These are phyloP conservation scores for Rhynchospora breviuscula DNA, from an alignment of 176 grass and related monocot genomes.

Conservation along the genomic window DNA sequence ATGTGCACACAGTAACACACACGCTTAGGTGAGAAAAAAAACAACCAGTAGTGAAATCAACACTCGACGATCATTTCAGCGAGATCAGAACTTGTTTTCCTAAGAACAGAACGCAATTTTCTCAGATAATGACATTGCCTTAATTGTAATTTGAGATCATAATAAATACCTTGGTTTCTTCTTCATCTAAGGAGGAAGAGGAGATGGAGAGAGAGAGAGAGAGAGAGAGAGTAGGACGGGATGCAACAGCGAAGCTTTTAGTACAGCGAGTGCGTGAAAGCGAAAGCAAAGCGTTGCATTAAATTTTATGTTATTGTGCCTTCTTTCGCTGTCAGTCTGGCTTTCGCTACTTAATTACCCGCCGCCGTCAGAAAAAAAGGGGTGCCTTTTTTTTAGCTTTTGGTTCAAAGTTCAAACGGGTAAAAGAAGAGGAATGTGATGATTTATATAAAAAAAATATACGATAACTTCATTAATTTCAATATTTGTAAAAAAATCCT, in stretches of 20 bases:
- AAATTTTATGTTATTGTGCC: background rate
- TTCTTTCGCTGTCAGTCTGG: slow-evolving; percentile 3
- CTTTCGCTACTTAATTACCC: slow-evolving; percentile 7
- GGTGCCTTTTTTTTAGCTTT: background rate
- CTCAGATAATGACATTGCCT: background rate
- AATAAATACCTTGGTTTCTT: background rate
- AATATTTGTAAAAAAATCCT: too few species aligned
- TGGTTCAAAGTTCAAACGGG: too few species aligned
- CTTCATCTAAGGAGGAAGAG: background rate
- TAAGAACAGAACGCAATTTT: background rate
- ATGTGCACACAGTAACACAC: background rate
- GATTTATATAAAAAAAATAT: too few species aligned
- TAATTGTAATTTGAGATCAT: background rate
- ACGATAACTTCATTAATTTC: too few species aligned
- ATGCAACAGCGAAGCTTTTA: background rate
- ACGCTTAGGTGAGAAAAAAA: background rate
- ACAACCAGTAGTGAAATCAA: background rate
- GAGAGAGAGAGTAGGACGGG: background rate
- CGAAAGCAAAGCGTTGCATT: slow-evolving; percentile 6
- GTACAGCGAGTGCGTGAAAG: background rate
- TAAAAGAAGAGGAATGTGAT: too few species aligned
- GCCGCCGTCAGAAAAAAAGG: slow-evolving; percentile 6
- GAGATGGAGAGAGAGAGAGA: background rate
- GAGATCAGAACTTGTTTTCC: slow-evolving; percentile 2
- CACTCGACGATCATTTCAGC: background rate